Evolutionary conservation across 1,284 basidiomycete species (phyloP), one percentile per base, ranked within the genome.

Genomic region (Leccinum huronense): DNA sequence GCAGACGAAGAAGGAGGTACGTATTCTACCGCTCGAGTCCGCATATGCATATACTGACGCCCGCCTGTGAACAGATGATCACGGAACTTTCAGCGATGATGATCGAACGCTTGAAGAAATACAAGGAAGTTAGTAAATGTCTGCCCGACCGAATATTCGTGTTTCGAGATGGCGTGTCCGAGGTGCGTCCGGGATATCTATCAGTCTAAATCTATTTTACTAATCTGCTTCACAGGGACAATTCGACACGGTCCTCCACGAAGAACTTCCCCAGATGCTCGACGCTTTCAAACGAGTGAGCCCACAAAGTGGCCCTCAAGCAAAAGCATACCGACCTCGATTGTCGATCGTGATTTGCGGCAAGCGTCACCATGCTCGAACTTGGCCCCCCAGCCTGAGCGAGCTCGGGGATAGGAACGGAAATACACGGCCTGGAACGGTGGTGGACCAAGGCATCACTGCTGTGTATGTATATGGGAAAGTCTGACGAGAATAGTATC

Each of bases 321-420:
- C 80, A 19, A 77, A 76, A 48, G 66, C 75, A 0, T 93, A 90
- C 71, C 78, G 78, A 27, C 92, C 91, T 0, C 73, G 76, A 57
- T 70, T 94, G 48, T 86, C 89, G 3, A 91, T 93, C 69, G 77
- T 90, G 65, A 85, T 93, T 58, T 93, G 90, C 68, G 90, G 89
- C 19, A 94, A 94, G 74, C 85, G 91, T 0, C 92, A 94, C 71
- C 89, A 94, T 66, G 87, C 86, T 3, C 67, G 86, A 48, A 86
- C 88, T 73, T 89, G 80, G 74, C 81, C 89, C 0, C 84, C 84
- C 0, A 74, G 80, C 23, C 23, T 27, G 23, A 27, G 23, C 0
- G 69, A 78, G 5, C 70, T 80, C 54, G 85, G 82, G 2, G 83
- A 85, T 66, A 79, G 73, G 63, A 89, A 88, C 66, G 89, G 89